Base-by-base conservation (phyloP, 1,284 basidiomycete genomes). In the Wallemia mellicola region DNA sequence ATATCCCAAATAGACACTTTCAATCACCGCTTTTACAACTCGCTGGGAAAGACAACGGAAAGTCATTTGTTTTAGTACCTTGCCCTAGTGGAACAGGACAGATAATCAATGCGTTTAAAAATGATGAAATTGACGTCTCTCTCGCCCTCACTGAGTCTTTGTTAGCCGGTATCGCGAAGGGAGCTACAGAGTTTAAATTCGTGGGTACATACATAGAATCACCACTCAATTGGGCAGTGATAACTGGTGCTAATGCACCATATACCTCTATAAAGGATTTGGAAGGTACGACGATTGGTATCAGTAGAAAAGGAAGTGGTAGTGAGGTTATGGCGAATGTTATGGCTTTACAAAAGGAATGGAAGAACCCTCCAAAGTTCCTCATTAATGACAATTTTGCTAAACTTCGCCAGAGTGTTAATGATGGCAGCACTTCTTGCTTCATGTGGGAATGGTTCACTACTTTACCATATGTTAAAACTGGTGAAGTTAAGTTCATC, bases 241-340 rank as follows among this genome's bases (percentile, higher is more conserved):
- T 88, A 65, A 85, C 89, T 1, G 91, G 91, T 22, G 82, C 78
- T 63, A 73, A 82, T 28, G 77, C 81, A 2, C 69, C 76, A 63
- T 92, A 81, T 71, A 74, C 84, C 58, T 72, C 73, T 9, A 82
- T 95, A 58, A 68, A 74, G 5, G 83, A 94, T 66, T 74, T 96
- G 25, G 76, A 82, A 64, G 83, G 79, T 2, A 83, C 83, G 0
- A 83, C 79, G 5, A 76, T 95, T 56, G 92, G 92, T 1, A 94
- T 96, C 63, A 92, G 87, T 27, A 75, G 92, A 25, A 74, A 27
- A 24, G 59, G 33, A 59, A 85, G 83, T 63, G 86, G 86, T 27
- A 85, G 79, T 63, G 82, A 91, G 68, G 87, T 87, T 7, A 95
- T 96, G 89, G 91, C 88, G 1, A 84, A 81, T 62, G 87, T 95